A percentile compares a stretch with the other conserved stretches of the same genome.
Conservation (phyloP, 139 green algal species). For the Asterochloris sp. region DNA sequence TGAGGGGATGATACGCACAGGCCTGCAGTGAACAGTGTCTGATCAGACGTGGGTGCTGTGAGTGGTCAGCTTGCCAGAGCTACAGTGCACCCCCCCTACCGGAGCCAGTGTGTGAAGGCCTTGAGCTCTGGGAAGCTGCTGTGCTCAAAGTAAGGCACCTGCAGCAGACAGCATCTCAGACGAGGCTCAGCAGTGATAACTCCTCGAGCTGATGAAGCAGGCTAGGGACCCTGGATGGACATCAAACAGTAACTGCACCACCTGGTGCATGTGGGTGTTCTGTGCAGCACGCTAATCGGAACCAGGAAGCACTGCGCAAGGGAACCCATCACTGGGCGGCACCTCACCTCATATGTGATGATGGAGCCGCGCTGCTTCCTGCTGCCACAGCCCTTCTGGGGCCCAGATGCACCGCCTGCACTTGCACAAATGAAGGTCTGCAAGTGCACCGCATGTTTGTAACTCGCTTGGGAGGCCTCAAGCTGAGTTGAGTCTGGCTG, state of each 20-base stretch:
- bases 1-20: slow-evolving; percentile 47
- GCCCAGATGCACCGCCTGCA: too few species aligned
- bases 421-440: too few species aligned
- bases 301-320: background rate
- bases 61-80: slow-evolving; percentile 23
- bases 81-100: background rate
- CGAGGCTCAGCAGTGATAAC: background rate
- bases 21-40: background rate
- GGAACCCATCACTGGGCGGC: background rate
- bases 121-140: slow-evolving; percentile 64
- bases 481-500: too few species aligned
- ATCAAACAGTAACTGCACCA: too few species aligned
- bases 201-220: background rate
- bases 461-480: too few species aligned
- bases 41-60: slow-evolving; percentile 21
- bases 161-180: background rate
- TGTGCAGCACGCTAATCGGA: background rate
- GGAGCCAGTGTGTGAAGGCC: slow-evolving; percentile 70
- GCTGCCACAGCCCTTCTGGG: slow-evolving; percentile 20
- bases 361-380: slow-evolving; percentile 64
- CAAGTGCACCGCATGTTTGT: too few species aligned
- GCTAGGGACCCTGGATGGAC: background rate
- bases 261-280: background rate
- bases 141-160: slow-evolving; percentile 85
- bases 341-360: slow-evolving; percentile 75